A percentile compares a stretch with the other conserved stretches of the same genome.
Conservation (phyloP, 345 rosid genomes). For the Gossypium bickii region DNA sequence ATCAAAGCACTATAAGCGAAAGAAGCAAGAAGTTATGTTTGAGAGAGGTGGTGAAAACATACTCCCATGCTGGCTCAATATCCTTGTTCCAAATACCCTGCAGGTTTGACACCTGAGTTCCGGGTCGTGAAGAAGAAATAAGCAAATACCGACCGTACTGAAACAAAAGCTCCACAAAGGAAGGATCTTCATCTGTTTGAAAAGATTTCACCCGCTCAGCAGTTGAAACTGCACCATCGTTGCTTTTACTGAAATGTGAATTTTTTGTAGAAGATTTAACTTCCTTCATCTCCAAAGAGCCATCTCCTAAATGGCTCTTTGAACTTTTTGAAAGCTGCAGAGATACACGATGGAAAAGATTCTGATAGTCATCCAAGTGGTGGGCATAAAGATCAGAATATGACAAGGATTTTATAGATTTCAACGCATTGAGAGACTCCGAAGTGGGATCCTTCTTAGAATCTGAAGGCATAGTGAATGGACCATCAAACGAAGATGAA, state of each 20-base stretch:
- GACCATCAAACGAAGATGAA: conserved; percentile 84
- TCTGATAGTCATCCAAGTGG: conserved; percentile 73
- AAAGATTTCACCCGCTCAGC: conserved; percentile 78
- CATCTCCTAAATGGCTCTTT: conserved; percentile 20
- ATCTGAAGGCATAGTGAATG: conserved; percentile 60
- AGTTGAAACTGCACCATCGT: conserved; percentile 38
- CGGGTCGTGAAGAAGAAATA: conserved; percentile 81
- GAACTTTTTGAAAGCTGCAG: conserved; percentile 55
- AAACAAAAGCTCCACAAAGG: conserved; percentile 74
- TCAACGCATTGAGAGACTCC: conserved; percentile 41
- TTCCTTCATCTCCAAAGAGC: conserved; percentile 12
- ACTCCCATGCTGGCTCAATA: conserved; percentile 87
- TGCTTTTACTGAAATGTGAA: conserved; percentile 16
- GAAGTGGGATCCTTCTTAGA: conserved; percentile 62
- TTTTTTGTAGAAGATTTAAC: conserved; percentile 15
- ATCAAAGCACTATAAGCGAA: not conserved
- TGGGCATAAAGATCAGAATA: conserved; percentile 60
- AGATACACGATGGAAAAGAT: conserved; percentile 69
- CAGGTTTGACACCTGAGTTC: conserved; percentile 88
- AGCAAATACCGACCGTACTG: conserved; percentile 87
- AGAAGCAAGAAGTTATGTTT: not conserved
- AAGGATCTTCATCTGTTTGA: conserved; percentile 77
- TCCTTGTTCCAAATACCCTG: conserved; percentile 95
- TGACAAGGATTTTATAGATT: conserved; percentile 42
- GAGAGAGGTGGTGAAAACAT: conserved; percentile 27